These are phyloP conservation scores for Arthrobotrys conoides DNA, from an alignment of 2,329 filamentous ascomycete species.

Conservation along the genomic window DNA sequence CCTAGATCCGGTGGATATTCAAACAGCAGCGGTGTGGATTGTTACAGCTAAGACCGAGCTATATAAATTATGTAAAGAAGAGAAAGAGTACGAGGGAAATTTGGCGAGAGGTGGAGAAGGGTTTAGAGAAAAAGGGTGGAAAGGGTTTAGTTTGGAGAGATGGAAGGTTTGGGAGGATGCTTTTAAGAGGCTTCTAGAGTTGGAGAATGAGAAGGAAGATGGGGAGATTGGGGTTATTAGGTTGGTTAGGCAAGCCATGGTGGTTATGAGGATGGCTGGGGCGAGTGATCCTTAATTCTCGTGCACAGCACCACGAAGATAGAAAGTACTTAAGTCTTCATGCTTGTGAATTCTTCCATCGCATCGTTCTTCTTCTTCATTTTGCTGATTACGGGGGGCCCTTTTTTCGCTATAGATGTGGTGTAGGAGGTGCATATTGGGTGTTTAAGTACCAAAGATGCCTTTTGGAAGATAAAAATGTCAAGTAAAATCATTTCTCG, in stretches of 20 bases:
- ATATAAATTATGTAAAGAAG: constrained; percentile 5
- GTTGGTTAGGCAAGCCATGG: neutral
- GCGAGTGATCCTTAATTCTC: neutral
- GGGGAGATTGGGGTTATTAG: neutral
- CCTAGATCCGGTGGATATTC: constrained; percentile 1
- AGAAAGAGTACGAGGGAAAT: constrained; percentile 25
- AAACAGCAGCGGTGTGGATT: constrained; percentile 35
- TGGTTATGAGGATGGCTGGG: neutral
- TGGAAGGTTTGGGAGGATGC: constrained; percentile 15
- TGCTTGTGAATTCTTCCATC: no score
- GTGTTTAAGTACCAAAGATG: no score
- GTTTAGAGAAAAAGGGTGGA: constrained; percentile 8
- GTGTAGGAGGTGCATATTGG: no score
- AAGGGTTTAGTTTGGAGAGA: constrained; percentile 30
- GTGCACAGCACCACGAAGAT: no score
- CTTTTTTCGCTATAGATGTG: no score
- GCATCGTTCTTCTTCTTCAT: no score
- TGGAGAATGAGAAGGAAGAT: neutral
- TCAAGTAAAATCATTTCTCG: no score
- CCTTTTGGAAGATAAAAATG: no score
- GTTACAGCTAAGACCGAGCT: neutral
- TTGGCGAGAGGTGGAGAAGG: neutral
- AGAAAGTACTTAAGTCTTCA: no score
- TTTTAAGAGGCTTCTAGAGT: neutral
- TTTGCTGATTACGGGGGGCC: no score